phyloP scores from a whole-genome alignment of 2,329 filamentous ascomycete species.

The Penicillium fuscoglaucum region DNA sequence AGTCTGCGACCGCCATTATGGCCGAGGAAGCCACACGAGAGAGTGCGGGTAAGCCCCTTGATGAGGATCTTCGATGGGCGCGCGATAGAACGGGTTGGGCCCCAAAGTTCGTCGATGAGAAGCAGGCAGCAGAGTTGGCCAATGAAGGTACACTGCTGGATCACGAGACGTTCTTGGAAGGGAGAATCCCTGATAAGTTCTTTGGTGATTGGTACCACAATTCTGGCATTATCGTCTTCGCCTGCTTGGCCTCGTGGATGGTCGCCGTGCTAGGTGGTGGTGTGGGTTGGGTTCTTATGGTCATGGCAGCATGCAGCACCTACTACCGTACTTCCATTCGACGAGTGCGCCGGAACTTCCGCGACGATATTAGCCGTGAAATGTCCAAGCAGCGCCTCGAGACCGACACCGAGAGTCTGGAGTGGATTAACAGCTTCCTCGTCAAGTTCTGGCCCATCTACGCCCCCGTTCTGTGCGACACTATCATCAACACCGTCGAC shows the following conservation, averaged over 20 bases:
- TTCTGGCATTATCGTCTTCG: slow-evolving; percentile 87
- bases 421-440: slow-evolving; percentile 99
- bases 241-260: slow-evolving; percentile 86
- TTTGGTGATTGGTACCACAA: slow-evolving; percentile 99
- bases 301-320: slow-evolving; percentile 89
- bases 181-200: slow-evolving; percentile 80
- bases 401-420: slow-evolving; percentile 85
- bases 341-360: slow-evolving; percentile 89
- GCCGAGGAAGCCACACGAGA: slow-evolving; percentile 58
- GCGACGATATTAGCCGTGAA: slow-evolving; percentile 89
- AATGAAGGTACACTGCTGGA: slow-evolving; percentile 70
- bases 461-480: slow-evolving; percentile 86
- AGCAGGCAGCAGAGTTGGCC: slow-evolving; percentile 55
- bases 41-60: slow-evolving; percentile 51
- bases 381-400: slow-evolving; percentile 84
- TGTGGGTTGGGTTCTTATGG: slow-evolving; percentile 85
- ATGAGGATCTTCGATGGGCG: slow-evolving; percentile 58
- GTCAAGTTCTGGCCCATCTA: slow-evolving; percentile 99
- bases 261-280: slow-evolving; percentile 87
- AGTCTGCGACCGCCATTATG: slow-evolving; percentile 53
- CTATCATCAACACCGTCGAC: slow-evolving; percentile 90
- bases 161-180: slow-evolving; percentile 84
- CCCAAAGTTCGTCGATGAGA: slow-evolving; percentile 69
- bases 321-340: slow-evolving; percentile 97
- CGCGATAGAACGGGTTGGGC: slow-evolving; percentile 77